A percentile compares a stretch with the other conserved stretches of the same genome.
phyloP scores from a whole-genome alignment of 257 asterid species.

The Solanum pennellii region DNA sequence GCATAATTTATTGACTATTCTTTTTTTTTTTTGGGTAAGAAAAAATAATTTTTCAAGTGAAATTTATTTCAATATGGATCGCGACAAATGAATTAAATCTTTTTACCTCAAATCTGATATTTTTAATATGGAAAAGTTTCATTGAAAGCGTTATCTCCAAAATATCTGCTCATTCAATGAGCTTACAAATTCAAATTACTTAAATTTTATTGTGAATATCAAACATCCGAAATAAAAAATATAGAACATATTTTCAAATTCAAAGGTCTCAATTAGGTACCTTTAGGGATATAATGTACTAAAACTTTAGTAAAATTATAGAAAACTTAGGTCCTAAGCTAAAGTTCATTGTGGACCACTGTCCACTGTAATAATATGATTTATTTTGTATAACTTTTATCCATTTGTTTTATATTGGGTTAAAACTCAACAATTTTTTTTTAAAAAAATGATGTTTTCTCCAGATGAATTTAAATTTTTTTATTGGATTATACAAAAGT shows the following conservation, averaged over 20 bases:
- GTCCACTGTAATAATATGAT: background rate
- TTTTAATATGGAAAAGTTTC: too few relatives aligned
- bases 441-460: background rate
- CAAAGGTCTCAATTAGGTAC: background rate
- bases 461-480: background rate
- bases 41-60: background rate
- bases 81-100: background rate
- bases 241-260: background rate
- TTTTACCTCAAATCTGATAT: fast-evolving
- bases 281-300: background rate
- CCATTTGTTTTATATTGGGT: background rate
- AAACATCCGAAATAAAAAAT: fast-evolving
- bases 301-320: background rate
- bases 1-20: background rate
- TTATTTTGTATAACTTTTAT: background rate
- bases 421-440: background rate
- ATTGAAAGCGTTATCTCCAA: background rate
- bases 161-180: background rate
- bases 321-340: background rate
- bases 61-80: background rate
- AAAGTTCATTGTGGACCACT: background rate
- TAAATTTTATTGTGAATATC: background rate
- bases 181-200: background rate
- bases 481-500: background rate
- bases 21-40: fast-evolving